Percentiles rank a stretch among this genome's conserved stretches.
These are phyloP conservation scores for Fomitopsis palustris DNA, from an alignment of 1,284 basidiomycete genomes.

Conservation along the genomic window DNA sequence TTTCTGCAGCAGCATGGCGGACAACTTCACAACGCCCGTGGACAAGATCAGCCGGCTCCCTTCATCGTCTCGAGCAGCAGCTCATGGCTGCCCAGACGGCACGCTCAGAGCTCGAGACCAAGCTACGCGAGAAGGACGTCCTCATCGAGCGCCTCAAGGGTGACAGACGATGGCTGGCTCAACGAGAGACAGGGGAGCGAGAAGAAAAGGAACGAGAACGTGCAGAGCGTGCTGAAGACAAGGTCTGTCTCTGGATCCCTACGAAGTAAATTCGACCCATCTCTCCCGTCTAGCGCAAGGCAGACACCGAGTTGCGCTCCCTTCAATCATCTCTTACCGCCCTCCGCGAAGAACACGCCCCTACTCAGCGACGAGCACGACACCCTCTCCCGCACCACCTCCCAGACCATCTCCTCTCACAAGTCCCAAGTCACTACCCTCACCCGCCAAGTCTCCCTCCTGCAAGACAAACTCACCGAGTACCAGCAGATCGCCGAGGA, in stretches of 20 bases:
- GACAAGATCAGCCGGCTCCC: conserved; percentile 15
- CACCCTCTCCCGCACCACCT: conserved; percentile 38
- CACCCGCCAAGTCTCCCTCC: conserved; percentile 36
- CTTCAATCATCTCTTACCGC: conserved; percentile 42
- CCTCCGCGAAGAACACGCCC: conserved; percentile 50
- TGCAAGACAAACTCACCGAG: conserved; percentile 43
- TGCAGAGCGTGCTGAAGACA: conserved; percentile 44
- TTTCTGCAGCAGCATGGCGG: conserved; percentile 2
- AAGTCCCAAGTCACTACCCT: conserved; percentile 46
- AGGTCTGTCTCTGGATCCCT: conserved; percentile 35
- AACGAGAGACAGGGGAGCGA: conserved; percentile 53
- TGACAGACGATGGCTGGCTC: conserved; percentile 61
- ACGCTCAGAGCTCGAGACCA: conserved; percentile 58
- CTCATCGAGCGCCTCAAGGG: conserved; percentile 55
- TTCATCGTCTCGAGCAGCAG: conserved; percentile 49
- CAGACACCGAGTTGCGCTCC: conserved; percentile 43
- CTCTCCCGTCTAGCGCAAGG: conserved; percentile 19
- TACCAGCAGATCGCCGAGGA: conserved; percentile 39
- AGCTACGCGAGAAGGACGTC: conserved; percentile 56
- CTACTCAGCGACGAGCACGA: conserved; percentile 54
- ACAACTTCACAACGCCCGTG: conserved; percentile 28
- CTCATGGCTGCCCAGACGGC: conserved; percentile 53
- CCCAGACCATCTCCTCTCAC: conserved; percentile 44
- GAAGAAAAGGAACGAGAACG: conserved; percentile 58
- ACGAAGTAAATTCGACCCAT: neutral